These are phyloP conservation scores for Olyra latifolia DNA, from an alignment of 176 grass and related monocot genomes.

Conservation along the genomic window DNA sequence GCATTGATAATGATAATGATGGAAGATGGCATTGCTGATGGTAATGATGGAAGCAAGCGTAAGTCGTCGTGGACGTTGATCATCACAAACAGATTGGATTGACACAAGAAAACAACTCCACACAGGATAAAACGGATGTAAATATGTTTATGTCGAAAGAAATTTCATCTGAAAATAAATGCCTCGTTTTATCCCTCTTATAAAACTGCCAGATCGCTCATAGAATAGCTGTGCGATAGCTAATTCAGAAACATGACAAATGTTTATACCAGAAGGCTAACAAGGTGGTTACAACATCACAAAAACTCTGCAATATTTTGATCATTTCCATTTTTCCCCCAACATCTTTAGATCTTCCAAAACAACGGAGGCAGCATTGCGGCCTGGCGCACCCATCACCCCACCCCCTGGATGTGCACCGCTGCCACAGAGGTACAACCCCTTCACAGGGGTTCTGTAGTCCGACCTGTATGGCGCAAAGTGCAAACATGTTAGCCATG, in stretches of 20 bases:
- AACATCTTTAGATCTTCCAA: slow-evolving; percentile 54
- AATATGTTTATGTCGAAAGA: neutral
- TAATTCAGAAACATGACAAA: neutral
- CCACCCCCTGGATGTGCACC: slow-evolving; percentile 91
- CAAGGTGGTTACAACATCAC: neutral
- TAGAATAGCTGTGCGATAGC: neutral
- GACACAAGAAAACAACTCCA: neutral
- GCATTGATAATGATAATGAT: too few relatives aligned
- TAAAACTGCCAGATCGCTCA: neutral
- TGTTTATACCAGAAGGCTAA: neutral
- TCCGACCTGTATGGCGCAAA: slow-evolving; percentile 63
- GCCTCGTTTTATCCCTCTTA: neutral
- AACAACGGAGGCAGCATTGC: slow-evolving; percentile 81
- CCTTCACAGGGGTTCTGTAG: slow-evolving; percentile 87
- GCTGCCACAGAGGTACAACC: slow-evolving; percentile 89
- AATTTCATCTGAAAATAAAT: neutral
- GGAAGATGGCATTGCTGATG: too few relatives aligned
- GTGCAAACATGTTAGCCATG: slow-evolving; percentile 5
- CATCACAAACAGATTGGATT: too few relatives aligned
- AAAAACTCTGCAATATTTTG: neutral
- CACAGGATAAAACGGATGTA: neutral
- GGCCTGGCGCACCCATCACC: slow-evolving; percentile 93
- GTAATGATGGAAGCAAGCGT: too few relatives aligned
- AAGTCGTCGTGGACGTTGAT: too few relatives aligned
- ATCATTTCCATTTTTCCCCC: neutral